phyloP scores from a whole-genome alignment of 441 rosid species.

The Adansonia gregorii region DNA sequence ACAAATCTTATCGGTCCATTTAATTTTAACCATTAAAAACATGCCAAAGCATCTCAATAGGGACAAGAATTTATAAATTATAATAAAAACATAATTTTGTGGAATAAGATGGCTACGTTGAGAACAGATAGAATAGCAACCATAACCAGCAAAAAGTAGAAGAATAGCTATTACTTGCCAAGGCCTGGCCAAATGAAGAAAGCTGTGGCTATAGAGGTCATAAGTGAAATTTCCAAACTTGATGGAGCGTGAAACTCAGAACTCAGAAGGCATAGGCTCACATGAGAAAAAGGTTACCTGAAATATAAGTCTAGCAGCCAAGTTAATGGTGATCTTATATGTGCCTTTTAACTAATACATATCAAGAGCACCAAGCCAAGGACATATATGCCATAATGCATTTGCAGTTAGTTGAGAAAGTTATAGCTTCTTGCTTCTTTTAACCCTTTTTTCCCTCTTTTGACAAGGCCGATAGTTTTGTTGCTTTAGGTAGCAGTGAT shows the following conservation, averaged over 20 bases:
- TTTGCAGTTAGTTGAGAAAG: neutral
- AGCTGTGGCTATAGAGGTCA: constrained; percentile 82
- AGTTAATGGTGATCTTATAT: neutral
- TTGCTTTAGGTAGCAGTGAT: neutral
- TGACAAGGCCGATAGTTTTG: neutral
- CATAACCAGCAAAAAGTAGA: neutral
- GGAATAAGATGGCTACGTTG: neutral
- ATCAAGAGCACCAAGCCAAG: neutral
- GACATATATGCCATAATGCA: neutral
- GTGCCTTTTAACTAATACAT: neutral
- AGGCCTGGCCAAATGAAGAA: constrained; percentile 90
- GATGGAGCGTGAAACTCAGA: constrained; percentile 43
- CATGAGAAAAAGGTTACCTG: constrained; percentile 83
- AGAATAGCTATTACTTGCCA: constrained; percentile 9
- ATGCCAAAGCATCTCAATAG: constrained; percentile 1
- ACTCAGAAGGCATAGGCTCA: constrained; percentile 70
- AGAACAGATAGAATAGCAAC: neutral
- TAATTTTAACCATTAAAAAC: neutral
- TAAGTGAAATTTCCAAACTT: constrained; percentile 65
- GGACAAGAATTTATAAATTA: neutral
- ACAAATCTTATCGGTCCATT: neutral
- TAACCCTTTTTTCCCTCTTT: neutral
- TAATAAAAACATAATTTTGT: neutral
- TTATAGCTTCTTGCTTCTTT: constrained; percentile 7
- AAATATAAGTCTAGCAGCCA: constrained; percentile 25